A percentile compares a stretch with the other conserved stretches of the same genome.
Evolutionary conservation across 306 rosid species (phyloP).

Genomic region (Rosa multiflora): DNA sequence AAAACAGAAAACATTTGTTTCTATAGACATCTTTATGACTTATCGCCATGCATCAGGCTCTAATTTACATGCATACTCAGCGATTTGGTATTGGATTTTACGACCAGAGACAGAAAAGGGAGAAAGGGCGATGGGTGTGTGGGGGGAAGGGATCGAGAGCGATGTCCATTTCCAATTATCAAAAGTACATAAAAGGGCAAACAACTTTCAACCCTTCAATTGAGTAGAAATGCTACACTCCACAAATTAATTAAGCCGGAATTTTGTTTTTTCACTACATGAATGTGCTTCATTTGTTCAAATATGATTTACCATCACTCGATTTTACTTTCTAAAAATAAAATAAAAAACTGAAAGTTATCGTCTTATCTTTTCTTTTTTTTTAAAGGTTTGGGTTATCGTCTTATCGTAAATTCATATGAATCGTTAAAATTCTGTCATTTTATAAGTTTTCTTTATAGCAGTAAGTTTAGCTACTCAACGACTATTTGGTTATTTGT

Average conservation of each 20-base stretch:
- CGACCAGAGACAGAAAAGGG: conserved; percentile 13
- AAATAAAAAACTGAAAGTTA: not conserved
- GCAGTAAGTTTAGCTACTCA: not conserved
- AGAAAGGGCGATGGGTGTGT: not conserved
- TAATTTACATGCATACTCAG: not conserved
- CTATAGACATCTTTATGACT: not conserved
- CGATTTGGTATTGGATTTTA: conserved; percentile 8
- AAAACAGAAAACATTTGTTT: conserved; percentile 1
- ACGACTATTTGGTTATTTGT: not conserved
- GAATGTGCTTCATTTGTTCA: not conserved
- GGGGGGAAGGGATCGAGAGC: not conserved
- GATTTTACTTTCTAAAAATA: not conserved
- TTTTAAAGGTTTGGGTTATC: not conserved
- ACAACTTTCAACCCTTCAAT: not conserved
- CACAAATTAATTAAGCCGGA: not conserved
- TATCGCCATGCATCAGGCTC: not conserved
- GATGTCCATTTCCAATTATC: not conserved
- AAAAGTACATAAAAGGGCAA: not conserved
- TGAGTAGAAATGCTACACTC: not conserved
- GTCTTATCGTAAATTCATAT: not conserved
- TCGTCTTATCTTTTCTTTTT: not conserved
- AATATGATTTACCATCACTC: not conserved
- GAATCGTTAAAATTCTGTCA: not conserved
- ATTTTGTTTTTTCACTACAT: not conserved
- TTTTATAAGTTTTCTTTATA: not conserved